Conservation (phyloP, 345 rosid genomes). For the Capsella bursapastoris region DNA sequence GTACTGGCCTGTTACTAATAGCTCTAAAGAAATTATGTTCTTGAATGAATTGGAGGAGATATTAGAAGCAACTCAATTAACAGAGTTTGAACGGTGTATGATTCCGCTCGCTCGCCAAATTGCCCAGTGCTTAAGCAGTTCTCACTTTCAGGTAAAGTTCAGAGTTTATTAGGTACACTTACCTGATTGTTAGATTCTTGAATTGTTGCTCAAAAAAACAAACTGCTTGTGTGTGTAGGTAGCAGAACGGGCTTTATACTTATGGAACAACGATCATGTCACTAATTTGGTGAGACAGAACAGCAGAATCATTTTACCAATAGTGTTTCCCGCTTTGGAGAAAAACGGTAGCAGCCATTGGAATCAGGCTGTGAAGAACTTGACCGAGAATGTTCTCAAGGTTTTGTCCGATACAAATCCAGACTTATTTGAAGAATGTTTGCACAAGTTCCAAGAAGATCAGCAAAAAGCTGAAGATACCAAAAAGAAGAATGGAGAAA, state of each 20-base stretch:
- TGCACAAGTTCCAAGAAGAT: constrained; percentile 47
- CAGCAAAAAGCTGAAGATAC: constrained; percentile 44
- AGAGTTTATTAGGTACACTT: not conserved
- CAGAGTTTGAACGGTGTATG: constrained; percentile 89
- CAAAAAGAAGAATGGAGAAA: constrained; percentile 46
- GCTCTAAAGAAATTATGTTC: constrained; percentile 96
- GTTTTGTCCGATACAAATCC: constrained; percentile 46
- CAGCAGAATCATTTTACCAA: constrained; percentile 43
- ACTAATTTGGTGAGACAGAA: constrained; percentile 46
- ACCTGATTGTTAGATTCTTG: constrained; percentile 14
- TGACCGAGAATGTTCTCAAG: constrained; percentile 47
- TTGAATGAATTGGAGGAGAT: constrained; percentile 88
- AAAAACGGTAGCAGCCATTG: constrained; percentile 45
- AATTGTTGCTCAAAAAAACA: constrained; percentile 9
- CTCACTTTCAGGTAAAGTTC: constrained; percentile 81
- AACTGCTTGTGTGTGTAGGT: constrained; percentile 40
- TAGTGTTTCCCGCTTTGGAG: constrained; percentile 50
- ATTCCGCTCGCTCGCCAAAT: constrained; percentile 76
- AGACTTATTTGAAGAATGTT: constrained; percentile 46
- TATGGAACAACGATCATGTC: constrained; percentile 51
- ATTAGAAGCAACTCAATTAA: constrained; percentile 74
- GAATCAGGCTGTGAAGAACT: constrained; percentile 48
- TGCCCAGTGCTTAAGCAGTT: constrained; percentile 74
- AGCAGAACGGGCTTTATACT: constrained; percentile 47
- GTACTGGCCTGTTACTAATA: constrained; percentile 91